Base-by-base conservation (phyloP, 345 rosid species). In the Salix suchowensis region DNA sequence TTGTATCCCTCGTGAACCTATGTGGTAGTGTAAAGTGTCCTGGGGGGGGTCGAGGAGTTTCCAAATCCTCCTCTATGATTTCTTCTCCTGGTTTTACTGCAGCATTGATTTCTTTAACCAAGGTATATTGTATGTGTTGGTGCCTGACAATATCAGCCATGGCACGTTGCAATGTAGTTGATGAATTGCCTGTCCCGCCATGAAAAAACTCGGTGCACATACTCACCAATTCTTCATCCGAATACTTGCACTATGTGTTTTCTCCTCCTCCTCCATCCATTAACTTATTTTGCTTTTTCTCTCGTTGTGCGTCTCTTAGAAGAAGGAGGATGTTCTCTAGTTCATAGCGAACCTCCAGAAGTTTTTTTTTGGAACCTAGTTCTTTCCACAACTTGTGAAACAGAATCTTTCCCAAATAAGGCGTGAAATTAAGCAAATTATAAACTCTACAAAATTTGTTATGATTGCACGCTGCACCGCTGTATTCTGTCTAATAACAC, bases 101-200 rank as follows among this genome's bases (percentile, higher is more conserved):
- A 2, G 15, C 13, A 7, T 74, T 74, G 28, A 79, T 79, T 68
- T 79, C 77, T 14, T 21, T 0, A 19, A 32, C 21, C 7, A 79
- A 28, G 39, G 46, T 74, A 4, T 73, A 50, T 68, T 72, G 77
- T 19, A 74, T 74, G 18, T 68, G 34, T 26, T 66, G 68, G 71
- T 71, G 36, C 62, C 71, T 77, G 12, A 71, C 75, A 52, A 77
- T 5, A 52, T 77, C 71, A 52, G 80, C 76, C 81, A 78, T 78
- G 7, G 40, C 58, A 76, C 81, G 66, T 36, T 78, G 72, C 6
- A 77, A 26, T 60, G 76, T 77, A 26, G 80, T 71, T 19, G 55
- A n/a, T 7, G 72, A 48, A 8, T 76, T 78, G 40, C 72, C 81
- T 12, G 72, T 67, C 16, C 72, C 81, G 6, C 76, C 76, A 14